Evolutionary conservation across 2,329 filamentous ascomycete genomes (phyloP).

Genomic region (Passalora sequoiae): DNA sequence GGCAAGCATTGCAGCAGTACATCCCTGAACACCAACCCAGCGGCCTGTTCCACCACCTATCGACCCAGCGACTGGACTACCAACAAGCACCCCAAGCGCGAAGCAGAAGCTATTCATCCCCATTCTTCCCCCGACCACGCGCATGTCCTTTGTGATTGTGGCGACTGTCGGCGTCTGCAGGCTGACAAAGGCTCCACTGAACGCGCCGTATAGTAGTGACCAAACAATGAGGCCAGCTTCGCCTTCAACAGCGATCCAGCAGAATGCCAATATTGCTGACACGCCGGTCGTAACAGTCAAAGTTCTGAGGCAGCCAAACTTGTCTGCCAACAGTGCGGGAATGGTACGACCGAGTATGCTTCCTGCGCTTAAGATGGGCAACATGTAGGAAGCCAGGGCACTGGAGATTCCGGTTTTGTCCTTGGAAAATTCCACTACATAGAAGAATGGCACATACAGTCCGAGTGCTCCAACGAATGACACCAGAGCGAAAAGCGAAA

Average conservation of each 20-base stretch:
- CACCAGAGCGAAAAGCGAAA: slow-evolving; percentile 11
- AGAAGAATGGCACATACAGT: slow-evolving; percentile 49
- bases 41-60: slow-evolving; percentile 9
- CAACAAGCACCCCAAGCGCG: slow-evolving; percentile 24
- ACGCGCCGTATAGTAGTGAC: slow-evolving; percentile 42
- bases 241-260: slow-evolving; percentile 32
- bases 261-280: slow-evolving; percentile 24
- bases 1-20: slow-evolving; percentile 20
- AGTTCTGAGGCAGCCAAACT: slow-evolving; percentile 42
- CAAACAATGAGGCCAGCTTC: slow-evolving; percentile 36
- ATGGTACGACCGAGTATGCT: slow-evolving; percentile 41
- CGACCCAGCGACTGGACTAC: slow-evolving; percentile 23
- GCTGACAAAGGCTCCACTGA: slow-evolving; percentile 40
- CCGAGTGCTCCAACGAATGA: slow-evolving; percentile 40
- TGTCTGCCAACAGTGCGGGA: slow-evolving; percentile 42
- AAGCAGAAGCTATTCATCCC: slow-evolving; percentile 26
- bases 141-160: slow-evolving; percentile 12
- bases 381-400: slow-evolving; percentile 6
- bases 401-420: background rate
- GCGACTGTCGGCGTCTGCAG: slow-evolving; percentile 37
- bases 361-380: slow-evolving; percentile 37
- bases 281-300: slow-evolving; percentile 34
- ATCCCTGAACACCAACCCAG: slow-evolving; percentile 24
- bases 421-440: slow-evolving; percentile 53
- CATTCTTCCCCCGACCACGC: slow-evolving; percentile 22